phyloP scores from a whole-genome alignment of 345 rosid species.

The Conringia planisiliqua region DNA sequence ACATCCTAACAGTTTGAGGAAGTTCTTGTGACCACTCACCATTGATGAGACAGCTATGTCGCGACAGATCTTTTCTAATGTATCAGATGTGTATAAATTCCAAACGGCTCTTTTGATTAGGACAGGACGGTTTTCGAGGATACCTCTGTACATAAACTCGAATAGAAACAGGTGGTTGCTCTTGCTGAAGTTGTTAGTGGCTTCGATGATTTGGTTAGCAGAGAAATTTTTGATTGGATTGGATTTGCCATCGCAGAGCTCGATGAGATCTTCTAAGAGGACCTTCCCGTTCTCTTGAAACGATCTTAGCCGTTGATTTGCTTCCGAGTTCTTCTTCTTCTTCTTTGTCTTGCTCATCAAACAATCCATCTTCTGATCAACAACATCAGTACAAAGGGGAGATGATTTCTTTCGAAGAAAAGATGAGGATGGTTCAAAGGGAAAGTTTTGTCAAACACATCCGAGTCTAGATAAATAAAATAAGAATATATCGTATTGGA shows the following conservation, averaged over 20 bases:
- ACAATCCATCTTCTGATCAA: constrained; percentile 7
- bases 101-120: constrained; percentile 21
- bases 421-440: not conserved
- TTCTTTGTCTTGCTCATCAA: constrained; percentile 11
- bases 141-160: constrained; percentile 30
- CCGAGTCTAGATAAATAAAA: too few relatives aligned
- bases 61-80: constrained; percentile 16
- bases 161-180: not conserved
- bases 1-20: constrained; percentile 27
- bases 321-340: constrained; percentile 15
- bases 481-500: too few relatives aligned
- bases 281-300: constrained; percentile 22
- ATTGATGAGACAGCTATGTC: constrained; percentile 28
- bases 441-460: not conserved
- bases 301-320: constrained; percentile 14
- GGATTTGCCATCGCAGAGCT: constrained; percentile 26
- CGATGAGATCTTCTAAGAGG: constrained; percentile 23
- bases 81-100: constrained; percentile 18
- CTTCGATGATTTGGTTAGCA: constrained; percentile 16
- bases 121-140: constrained; percentile 25
- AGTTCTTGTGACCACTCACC: constrained; percentile 32
- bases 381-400: not conserved
- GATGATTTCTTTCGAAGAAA: not conserved
- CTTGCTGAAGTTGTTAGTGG: constrained; percentile 26
- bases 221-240: constrained; percentile 28